A percentile compares a stretch with the other conserved stretches of the same genome.
phyloP scores from a whole-genome alignment of 2,329 filamentous ascomycete genomes.

The Geoglossum cookeanum region DNA sequence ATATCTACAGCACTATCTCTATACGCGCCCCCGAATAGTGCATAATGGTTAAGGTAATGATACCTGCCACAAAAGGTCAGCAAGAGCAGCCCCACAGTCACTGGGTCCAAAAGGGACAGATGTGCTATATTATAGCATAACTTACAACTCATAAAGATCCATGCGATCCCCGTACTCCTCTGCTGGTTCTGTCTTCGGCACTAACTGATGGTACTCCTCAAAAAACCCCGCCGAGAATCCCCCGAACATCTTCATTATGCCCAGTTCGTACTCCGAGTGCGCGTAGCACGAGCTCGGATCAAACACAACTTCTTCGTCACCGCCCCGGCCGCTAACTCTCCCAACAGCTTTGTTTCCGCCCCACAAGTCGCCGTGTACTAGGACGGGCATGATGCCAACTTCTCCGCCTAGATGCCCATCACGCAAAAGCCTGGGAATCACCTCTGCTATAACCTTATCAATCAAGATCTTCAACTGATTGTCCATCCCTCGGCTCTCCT shows the following conservation, averaged over 20 bases:
- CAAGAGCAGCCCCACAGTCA: neutral
- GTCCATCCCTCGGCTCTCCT: constrained; percentile 45
- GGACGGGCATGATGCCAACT: constrained; percentile 48
- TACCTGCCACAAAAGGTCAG: constrained; percentile 33
- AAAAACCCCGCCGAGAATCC: constrained; percentile 57
- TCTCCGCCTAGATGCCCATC: constrained; percentile 10
- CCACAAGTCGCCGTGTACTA: constrained; percentile 90
- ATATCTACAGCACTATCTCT: constrained; percentile 46
- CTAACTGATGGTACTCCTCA: constrained; percentile 54
- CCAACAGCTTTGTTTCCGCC: constrained; percentile 61
- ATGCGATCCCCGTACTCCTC: constrained; percentile 76
- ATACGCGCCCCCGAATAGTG: constrained; percentile 69
- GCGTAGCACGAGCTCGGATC: constrained; percentile 69
- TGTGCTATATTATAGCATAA: neutral
- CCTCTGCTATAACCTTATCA: neutral
- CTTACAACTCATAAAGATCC: constrained; percentile 57
- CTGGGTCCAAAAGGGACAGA: neutral
- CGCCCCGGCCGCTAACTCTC: constrained; percentile 32
- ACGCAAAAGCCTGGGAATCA: neutral
- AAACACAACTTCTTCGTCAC: constrained; percentile 56
- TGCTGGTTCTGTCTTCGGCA: constrained; percentile 61
- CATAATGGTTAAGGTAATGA: constrained; percentile 78
- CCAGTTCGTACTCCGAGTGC: constrained; percentile 76
- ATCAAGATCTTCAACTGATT: constrained; percentile 41
- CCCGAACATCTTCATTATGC: constrained; percentile 94